Base-by-base conservation (phyloP, 2,329 filamentous ascomycete species). In the Alternaria ethzedia region DNA sequence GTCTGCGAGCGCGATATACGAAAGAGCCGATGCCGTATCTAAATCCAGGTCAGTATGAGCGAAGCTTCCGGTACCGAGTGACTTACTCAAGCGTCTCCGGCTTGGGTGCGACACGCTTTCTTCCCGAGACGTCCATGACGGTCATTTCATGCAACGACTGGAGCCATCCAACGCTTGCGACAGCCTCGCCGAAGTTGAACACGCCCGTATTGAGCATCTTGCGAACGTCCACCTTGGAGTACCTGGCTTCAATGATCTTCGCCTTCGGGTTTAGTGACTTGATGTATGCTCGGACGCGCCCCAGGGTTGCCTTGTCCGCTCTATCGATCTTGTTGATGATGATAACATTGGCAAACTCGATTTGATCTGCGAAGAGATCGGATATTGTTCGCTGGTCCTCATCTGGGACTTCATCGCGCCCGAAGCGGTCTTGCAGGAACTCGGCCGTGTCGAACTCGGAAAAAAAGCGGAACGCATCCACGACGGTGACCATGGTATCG, bases 381-480 rank as follows among this genome's bases (percentile, higher is more conserved):
- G 90, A 91, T 3, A 93, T 90, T 0, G 89, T 92, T 0, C 90
- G 82, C 68, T 93, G 90, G 63, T 93, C 91, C 67, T 93, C 90
- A 0, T 78, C 87, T 76, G 6, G 86, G 0, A 77, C 74, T 58
- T 90, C 88, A 6, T 89, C 84, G 12, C 83, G 77, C 2, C 84
- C 83, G 59, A 86, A 88, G 2, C 90, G 85, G 21, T 88, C 85
- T 0, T 89, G 89, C 0, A 93, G 79, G 13, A 93, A 85, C 61
- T 93, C 89, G 1, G 85, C 83, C 0, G 91, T 93, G 69, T 90
- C 87, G 73, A 93, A 92, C 74, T 92, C 90, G 54, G 89, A 84
- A 67, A 91, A 86, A 70, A 93, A 86, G 25, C 90, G 91, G 76
- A 92, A 92, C 0, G 90, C 88, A 72, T 93, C 90, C 30, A 93